Conservation (phyloP, 176 grass and related monocot species). For the Triticum turgidum region DNA sequence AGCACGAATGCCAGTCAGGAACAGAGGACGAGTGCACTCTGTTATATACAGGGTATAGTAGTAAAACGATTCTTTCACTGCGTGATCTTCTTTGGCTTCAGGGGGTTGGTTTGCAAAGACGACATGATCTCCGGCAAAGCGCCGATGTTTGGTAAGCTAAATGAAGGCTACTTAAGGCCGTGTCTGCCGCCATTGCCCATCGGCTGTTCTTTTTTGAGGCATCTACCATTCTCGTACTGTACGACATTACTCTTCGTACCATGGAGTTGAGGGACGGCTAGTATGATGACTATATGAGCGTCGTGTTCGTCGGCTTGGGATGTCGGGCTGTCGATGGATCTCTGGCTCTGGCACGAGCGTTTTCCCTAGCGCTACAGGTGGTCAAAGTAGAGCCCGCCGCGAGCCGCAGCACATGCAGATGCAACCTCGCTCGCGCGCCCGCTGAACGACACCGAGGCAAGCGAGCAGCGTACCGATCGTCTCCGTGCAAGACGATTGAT, state of each 20-base stretch:
- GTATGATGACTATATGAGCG: background rate
- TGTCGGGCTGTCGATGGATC: background rate
- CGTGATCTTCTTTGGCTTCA: too few species aligned
- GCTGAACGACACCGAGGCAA: background rate
- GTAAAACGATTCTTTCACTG: background rate
- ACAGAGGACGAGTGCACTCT: background rate
- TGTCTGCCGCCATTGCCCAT: background rate
- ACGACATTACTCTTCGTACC: background rate
- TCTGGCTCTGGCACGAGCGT: background rate
- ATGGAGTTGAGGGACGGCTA: background rate
- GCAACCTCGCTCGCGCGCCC: background rate
- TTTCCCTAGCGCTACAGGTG: background rate
- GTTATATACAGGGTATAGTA: background rate
- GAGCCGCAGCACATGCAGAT: background rate
- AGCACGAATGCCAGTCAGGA: background rate
- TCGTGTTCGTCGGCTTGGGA: background rate
- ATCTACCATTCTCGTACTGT: background rate
- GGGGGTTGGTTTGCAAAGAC: too few species aligned
- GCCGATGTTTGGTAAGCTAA: background rate
- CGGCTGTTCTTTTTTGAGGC: too few species aligned
- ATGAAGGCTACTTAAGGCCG: background rate
- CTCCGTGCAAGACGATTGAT: background rate
- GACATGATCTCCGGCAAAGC: too few species aligned
- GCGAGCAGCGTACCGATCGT: background rate
- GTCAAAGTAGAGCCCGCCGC: constrained; percentile 14